phyloP scores from a whole-genome alignment of 495 filamentous ascomycete genomes.

The Usnea hakonensis region DNA sequence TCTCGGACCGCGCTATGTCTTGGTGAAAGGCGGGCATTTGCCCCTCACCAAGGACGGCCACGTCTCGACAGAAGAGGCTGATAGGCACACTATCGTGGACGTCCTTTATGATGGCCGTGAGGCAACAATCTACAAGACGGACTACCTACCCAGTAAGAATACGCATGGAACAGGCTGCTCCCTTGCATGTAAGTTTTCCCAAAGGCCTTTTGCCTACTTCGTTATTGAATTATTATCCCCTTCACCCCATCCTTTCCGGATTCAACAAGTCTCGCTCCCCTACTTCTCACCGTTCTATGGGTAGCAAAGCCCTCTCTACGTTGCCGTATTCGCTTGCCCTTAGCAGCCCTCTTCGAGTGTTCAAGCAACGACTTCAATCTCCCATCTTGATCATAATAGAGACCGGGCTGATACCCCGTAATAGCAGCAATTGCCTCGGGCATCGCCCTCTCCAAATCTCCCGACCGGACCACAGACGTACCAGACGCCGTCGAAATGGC shows the following conservation, averaged over 20 bases:
- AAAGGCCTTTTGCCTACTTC: background rate
- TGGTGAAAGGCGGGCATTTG: slow-evolving; percentile 90
- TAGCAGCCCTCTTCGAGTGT: background rate
- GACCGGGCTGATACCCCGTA: slow-evolving; percentile 1
- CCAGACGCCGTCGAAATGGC: slow-evolving; percentile 58
- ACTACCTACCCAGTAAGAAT: slow-evolving; percentile 62
- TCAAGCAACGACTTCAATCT: background rate
- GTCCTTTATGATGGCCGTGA: slow-evolving; percentile 55
- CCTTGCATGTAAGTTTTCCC: slow-evolving; percentile 62
- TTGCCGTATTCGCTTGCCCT: background rate
- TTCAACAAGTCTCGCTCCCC: background rate
- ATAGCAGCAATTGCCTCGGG: slow-evolving; percentile 82
- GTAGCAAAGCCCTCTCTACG: background rate
- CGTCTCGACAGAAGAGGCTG: slow-evolving; percentile 45
- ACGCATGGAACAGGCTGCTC: slow-evolving; percentile 97
- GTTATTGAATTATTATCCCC: background rate
- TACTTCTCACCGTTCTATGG: background rate
- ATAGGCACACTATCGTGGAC: slow-evolving; percentile 62
- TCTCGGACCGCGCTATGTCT: slow-evolving; percentile 69
- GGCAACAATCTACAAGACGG: slow-evolving; percentile 53
- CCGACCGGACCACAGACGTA: slow-evolving; percentile 57
- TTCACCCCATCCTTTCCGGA: background rate
- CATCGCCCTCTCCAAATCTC: slow-evolving; percentile 61
- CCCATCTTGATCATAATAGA: background rate
- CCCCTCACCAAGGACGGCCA: slow-evolving; percentile 58